Evolutionary conservation across 768 basidiomycete genomes (phyloP), one percentile per base, ranked within the genome.

Genomic region (Lentinula edodes): DNA sequence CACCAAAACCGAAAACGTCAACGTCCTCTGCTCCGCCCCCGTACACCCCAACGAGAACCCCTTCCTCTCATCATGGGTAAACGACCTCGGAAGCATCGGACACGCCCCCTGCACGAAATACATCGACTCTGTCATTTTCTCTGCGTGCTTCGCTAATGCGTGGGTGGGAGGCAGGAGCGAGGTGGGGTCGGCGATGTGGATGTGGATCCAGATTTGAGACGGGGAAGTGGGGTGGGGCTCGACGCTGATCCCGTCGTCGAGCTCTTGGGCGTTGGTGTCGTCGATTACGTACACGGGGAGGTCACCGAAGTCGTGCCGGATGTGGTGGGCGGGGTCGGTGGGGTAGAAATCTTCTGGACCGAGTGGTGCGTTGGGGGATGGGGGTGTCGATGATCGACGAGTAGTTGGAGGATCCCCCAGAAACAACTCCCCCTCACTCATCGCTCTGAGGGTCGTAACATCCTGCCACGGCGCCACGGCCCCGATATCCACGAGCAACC

Each of bases 181-280:
- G 1, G 93, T 93, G 0, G 95, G 95, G 71, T 99, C 97, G 9
- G 97, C 95, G 60, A 99, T 81, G 69, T 98, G 97, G 28, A 89
- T 79, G 67, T 98, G 95, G 10, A 96, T 70, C 96, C 97, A 98
- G 50, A 74, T 69, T 18, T 52, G 0, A 8, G 16, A 39, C 1
- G 38, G 6, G 38, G 38, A 39, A 4, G 4, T 1, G 13, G 38
- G 13, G 13, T 39, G 13, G 5, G n/a, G 3, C 13, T 52, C 51
- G n/a, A 36, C 16, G 8, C 51, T 95, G 36, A 99, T 67, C 2
- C 94, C 97, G 70, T 99, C 97, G 69, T 99, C 97, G 20, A 98
- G 80, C 69, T 99, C 97, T 67, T 89, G 74, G 0, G 97, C 95
- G 6, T 67, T 70, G 0, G 78, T 64, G 62, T 93, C 91, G 68